Evolutionary conservation across 306 rosid genomes (phyloP), one percentile per base, ranked within the genome.

Genomic region (Astragalus membranaceus): DNA sequence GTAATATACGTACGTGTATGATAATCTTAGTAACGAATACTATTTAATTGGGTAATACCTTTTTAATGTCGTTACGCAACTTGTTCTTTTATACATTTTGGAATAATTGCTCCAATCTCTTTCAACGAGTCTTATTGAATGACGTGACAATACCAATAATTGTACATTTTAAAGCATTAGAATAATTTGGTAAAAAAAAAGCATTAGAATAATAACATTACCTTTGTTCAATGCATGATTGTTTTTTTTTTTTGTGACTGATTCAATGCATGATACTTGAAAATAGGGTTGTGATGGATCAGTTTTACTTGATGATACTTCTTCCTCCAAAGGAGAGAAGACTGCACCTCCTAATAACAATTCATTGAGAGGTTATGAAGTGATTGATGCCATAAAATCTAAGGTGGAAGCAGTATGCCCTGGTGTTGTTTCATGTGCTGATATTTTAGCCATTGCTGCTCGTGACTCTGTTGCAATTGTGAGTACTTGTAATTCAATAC

Each of bases 251-350:
- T n/a, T n/a, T n/a, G n/a, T n/a, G n/a, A n/a, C n/a, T n/a, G n/a
- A n/a, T 65, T 62, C 35, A 49, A 57, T 26, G 30, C 30, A 26
- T 26, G 30, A 26, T 3, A n/a, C n/a, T n/a, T 26, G 30, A n/a
- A 67, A 68, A 60, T 66, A 92, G 96, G 98, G 98, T 39, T 92
- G 98, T 15, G 98, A 92, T 74, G 96, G 84, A 41, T 92, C 98
- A 1, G 52, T 92, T 2, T 77, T 92, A 29, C 74, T 92, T 43
- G 98, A 85, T 58, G 96, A 87, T 59, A 82, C 95, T 4, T 39
- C 88, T 0, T 70, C 85, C 5, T 67, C 50, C 57, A 85, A 0
- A 30, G 93, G 97, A 3, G 98, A 92, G 78, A 86, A 92, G 49
- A 85, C 82, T 5, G 96, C 98, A 3, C 20, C n/a, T 36, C 92